These are phyloP conservation scores for Rhipidocladum racemiflorum DNA, from an alignment of 176 grass and related monocot genomes.

Conservation along the genomic window DNA sequence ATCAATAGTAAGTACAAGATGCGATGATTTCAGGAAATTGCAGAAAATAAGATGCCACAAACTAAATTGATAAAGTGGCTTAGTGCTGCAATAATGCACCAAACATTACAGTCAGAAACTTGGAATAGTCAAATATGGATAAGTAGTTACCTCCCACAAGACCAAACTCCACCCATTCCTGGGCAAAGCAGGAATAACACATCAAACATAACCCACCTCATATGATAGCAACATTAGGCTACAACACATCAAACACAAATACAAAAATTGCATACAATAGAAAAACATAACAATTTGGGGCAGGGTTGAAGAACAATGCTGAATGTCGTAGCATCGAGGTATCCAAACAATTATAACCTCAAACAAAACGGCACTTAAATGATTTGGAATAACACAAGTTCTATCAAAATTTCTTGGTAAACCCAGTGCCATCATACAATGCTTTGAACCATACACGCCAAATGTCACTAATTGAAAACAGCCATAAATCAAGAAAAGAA, in stretches of 20 bases:
- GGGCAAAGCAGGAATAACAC: background rate
- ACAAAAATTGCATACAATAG: background rate
- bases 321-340: conserved; percentile 7
- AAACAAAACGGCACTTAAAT: conserved; percentile 15
- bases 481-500: conserved; percentile 31
- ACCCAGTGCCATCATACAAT: conserved; percentile 33
- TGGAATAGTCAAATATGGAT: background rate
- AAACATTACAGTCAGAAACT: conserved; percentile 1
- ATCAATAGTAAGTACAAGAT: background rate
- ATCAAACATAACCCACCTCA: background rate
- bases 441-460: conserved; percentile 11
- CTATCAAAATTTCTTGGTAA: conserved; percentile 58
- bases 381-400: conserved; percentile 33
- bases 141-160: background rate
- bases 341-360: background rate
- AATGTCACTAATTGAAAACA: conserved; percentile 37
- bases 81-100: background rate
- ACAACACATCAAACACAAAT: background rate
- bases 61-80: background rate
- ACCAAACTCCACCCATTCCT: background rate
- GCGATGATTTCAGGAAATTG: background rate
- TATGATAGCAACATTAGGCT: background rate
- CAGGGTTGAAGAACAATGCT: background rate
- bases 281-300: background rate
- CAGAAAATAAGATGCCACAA: background rate